Percentiles rank a stretch among this genome's conserved stretches.
Evolutionary conservation across 1,284 basidiomycete species (phyloP).

Genomic region (Microbotryum silenes-acaulis): DNA sequence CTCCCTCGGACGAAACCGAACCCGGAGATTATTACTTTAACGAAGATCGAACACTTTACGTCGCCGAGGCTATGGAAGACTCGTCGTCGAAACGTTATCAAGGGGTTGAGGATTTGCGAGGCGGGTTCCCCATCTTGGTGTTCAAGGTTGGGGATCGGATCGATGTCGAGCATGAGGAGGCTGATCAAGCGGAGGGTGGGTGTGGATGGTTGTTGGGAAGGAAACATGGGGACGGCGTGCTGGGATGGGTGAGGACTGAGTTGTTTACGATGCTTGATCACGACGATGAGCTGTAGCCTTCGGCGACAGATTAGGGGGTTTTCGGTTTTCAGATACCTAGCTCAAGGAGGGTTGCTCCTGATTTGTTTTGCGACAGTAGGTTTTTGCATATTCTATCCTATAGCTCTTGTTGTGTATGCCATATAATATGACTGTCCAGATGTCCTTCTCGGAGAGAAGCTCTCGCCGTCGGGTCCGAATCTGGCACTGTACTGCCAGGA

Average conservation of each 20-base stretch:
- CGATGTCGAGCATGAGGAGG: constrained; percentile 27
- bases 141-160: constrained; percentile 19
- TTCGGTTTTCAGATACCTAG: too few relatives aligned
- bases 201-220: constrained; percentile 27
- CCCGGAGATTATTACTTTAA: constrained; percentile 1
- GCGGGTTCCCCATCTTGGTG: constrained; percentile 18
- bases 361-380: too few relatives aligned
- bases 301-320: too few relatives aligned
- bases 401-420: too few relatives aligned
- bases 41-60: constrained; percentile 21
- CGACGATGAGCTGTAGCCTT: constrained; percentile 2
- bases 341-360: too few relatives aligned
- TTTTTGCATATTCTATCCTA: too few relatives aligned
- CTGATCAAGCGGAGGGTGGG: constrained; percentile 25
- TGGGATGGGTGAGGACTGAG: constrained; percentile 26
- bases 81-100: constrained; percentile 3
- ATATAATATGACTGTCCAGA: too few relatives aligned
- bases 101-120: background rate
- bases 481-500: too few relatives aligned
- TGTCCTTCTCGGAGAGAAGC: too few relatives aligned
- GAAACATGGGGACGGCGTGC: constrained; percentile 4
- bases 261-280: constrained; percentile 25
- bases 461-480: too few relatives aligned
- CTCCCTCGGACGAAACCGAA: too few relatives aligned
- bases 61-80: constrained; percentile 22